Conservation (phyloP, 1,284 basidiomycete genomes). For the Abortiporus biennis region DNA sequence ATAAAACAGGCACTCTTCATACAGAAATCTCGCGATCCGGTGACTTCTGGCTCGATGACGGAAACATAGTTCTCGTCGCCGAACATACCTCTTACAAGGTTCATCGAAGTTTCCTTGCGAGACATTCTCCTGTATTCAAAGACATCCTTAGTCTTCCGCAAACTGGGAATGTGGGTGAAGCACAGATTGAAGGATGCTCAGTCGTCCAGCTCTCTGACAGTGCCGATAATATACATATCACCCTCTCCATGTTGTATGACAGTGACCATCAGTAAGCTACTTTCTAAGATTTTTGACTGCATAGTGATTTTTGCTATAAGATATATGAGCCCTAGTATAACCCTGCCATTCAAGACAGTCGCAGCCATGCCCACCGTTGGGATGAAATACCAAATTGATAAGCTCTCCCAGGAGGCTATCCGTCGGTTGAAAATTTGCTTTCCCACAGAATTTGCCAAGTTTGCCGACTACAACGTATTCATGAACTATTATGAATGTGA, state of each 20-base stretch:
- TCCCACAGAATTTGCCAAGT: neutral
- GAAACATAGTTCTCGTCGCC: conserved; percentile 47
- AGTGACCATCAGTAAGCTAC: neutral
- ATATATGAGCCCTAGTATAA: too few species aligned
- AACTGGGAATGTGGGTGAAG: conserved; percentile 27
- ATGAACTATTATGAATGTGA: neutral
- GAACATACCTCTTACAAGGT: conserved; percentile 40
- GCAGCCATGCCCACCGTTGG: neutral
- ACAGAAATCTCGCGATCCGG: too few species aligned
- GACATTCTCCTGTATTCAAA: conserved; percentile 55
- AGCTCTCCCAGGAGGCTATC: neutral
- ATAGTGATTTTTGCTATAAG: too few species aligned
- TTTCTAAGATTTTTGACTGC: too few species aligned
- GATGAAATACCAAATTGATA: neutral
- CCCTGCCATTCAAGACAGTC: neutral
- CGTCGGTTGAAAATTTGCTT: neutral
- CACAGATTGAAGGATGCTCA: neutral
- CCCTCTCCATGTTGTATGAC: neutral
- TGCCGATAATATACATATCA: neutral
- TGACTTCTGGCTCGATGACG: conserved; percentile 58
- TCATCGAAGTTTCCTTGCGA: conserved; percentile 49
- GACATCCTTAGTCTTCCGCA: conserved; percentile 55
- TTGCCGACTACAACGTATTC: too few species aligned
- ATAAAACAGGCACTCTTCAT: too few species aligned
- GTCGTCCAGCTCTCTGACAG: neutral